Base-by-base conservation (phyloP, 441 rosid genomes). In the Adansonia gregorii region DNA sequence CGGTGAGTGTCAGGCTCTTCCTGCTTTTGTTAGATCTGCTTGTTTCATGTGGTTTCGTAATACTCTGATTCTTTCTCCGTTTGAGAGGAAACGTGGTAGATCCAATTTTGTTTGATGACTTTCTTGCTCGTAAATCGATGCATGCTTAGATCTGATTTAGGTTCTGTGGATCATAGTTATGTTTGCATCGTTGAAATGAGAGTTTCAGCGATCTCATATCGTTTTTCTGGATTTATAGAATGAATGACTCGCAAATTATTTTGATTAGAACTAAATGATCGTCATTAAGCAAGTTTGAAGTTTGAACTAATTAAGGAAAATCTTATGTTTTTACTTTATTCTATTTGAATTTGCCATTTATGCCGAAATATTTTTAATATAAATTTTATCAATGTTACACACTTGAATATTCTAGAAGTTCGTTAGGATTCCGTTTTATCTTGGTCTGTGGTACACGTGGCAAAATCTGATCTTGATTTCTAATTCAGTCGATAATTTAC, bases 1-100 rank as follows among this genome's bases (percentile, higher is more conserved):
- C 74, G 94, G 94, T 92, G 64, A 83, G 87, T 82, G 1, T 54
- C 9, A 1, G 27, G 67, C 56, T 27, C 46, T 48, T 19, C 60
- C n/a, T 3, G 24, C 6, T 6, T 35, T 49, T 31, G n/a, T 68
- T 66, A 20, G 66, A 76, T 84, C 73, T 68, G 58, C 17, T 11
- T 31, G 35, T 56, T 49, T 59, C 54, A 1, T 41, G 4, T 8
- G 8, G 35, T 31, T 41, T 12, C 45, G 55, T 27, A 45, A 27
- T 78, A 4, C 73, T 84, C 78, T 80, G 66, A 6, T 64, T 79
- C 64, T 39, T 20, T 22, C 20, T 48, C 70, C 8, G 4, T 45
- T 55, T 68, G 24, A 15, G 75, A 56, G 27, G n/a, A 51, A 75
- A 79, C 59, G 74, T 35, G 2, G 46, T 65, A 15, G 75, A 66